phyloP scores from a whole-genome alignment of 306 rosid genomes.

The Pueraria montana region DNA sequence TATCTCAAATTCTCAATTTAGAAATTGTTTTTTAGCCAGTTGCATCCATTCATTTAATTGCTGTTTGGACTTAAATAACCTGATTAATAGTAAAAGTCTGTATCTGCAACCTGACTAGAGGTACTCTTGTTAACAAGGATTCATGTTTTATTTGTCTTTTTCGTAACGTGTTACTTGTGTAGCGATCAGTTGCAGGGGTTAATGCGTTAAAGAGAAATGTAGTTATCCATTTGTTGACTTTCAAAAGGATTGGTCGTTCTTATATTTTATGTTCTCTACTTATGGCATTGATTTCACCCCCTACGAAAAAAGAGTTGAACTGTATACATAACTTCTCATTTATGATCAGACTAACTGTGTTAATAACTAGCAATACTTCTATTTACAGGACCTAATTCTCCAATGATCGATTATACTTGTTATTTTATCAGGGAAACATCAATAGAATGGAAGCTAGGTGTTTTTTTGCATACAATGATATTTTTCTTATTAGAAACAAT shows the following conservation, averaged over 20 bases:
- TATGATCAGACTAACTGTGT: neutral
- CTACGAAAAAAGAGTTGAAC: slow-evolving; percentile 21
- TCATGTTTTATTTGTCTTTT: neutral
- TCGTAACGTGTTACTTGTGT: neutral
- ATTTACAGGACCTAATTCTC: neutral
- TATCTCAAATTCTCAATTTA: neutral
- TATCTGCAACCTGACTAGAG: slow-evolving; percentile 7
- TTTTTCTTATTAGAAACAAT: neutral
- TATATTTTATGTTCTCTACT: slow-evolving; percentile 9
- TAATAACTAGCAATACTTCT: slow-evolving; percentile 10
- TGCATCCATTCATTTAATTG: slow-evolving; percentile 9
- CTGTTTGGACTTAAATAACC: neutral
- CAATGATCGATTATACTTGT: neutral
- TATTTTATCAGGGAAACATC: neutral
- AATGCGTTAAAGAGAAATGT: neutral
- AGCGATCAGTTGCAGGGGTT: neutral
- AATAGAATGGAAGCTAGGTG: neutral
- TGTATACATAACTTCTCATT: neutral
- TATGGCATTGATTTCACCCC: neutral
- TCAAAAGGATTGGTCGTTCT: slow-evolving; percentile 1
- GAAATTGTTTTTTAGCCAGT: neutral
- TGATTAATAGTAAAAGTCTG: neutral
- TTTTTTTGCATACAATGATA: neutral
- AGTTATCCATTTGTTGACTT: slow-evolving; percentile 26
- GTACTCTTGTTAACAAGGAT: slow-evolving; percentile 20